Percentiles rank a stretch among this genome's conserved stretches.
Conservation (phyloP, 2,329 filamentous ascomycete genomes). For the Emmonsiellopsis sp. region DNA sequence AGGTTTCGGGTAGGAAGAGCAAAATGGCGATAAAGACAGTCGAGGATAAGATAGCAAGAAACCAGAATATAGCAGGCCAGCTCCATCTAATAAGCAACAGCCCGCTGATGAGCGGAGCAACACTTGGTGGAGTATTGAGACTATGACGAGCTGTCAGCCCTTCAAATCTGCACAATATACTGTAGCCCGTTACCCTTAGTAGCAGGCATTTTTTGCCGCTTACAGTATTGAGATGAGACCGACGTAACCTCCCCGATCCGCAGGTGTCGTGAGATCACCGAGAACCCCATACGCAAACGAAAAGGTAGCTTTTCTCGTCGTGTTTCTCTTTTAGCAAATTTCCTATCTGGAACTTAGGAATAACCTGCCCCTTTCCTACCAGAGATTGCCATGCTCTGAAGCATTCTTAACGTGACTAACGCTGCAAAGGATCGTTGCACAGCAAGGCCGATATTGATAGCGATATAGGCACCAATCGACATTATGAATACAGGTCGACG, state of each 20-base stretch:
- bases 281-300: slow-evolving; percentile 23
- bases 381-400: slow-evolving; percentile 23
- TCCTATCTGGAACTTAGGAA: background rate
- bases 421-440: slow-evolving; percentile 25
- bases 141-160: background rate
- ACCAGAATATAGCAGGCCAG: slow-evolving; percentile 25
- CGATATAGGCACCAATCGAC: slow-evolving; percentile 23
- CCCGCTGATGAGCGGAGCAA: slow-evolving; percentile 24
- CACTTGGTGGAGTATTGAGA: slow-evolving; percentile 10
- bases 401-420: slow-evolving; percentile 26
- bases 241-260: slow-evolving; percentile 23
- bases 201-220: background rate
- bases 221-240: slow-evolving; percentile 16
- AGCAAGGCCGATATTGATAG: slow-evolving; percentile 31
- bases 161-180: too few relatives aligned
- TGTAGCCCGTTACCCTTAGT: too few relatives aligned
- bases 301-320: slow-evolving; percentile 18
- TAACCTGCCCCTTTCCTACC: background rate
- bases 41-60: slow-evolving; percentile 19
- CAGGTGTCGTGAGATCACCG: slow-evolving; percentile 21
- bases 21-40: slow-evolving; percentile 12
- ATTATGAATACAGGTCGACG: slow-evolving; percentile 22
- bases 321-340: slow-evolving; percentile 6
- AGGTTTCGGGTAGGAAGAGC: slow-evolving; percentile 23
- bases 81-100: slow-evolving; percentile 16